phyloP scores from a whole-genome alignment of 2,329 filamentous ascomycete genomes.

The Botryotinia narcissicola region DNA sequence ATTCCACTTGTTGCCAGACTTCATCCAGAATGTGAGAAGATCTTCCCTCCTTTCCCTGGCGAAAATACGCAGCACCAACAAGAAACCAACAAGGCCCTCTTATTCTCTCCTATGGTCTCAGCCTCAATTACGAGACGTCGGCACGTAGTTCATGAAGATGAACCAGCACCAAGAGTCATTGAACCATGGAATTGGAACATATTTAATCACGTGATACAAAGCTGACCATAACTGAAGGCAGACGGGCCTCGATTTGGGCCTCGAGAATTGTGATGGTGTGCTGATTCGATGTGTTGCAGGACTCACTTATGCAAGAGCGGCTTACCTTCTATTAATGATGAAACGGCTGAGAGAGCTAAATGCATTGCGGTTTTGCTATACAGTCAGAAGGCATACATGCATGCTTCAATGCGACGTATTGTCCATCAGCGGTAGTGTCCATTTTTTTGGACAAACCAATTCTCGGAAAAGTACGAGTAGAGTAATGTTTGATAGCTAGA shows the following conservation, averaged over 20 bases:
- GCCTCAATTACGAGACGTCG: background rate
- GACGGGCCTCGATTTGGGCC: constrained; percentile 20
- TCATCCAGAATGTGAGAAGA: background rate
- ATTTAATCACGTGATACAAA: constrained; percentile 10
- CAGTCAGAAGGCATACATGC: background rate
- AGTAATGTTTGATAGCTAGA: background rate
- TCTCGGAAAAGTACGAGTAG: background rate
- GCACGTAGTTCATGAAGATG: background rate
- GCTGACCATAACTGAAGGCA: constrained; percentile 15
- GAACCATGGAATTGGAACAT: constrained; percentile 7
- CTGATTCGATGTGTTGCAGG: constrained; percentile 8
- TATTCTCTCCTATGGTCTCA: background rate
- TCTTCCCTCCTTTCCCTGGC: constrained; percentile 1
- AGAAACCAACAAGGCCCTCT: background rate
- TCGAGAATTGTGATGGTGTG: constrained; percentile 6
- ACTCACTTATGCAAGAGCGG: background rate
- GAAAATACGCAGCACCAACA: background rate
- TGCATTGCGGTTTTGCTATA: background rate
- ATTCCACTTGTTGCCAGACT: background rate
- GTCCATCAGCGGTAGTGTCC: background rate
- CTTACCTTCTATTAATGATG: background rate
- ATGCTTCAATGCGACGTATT: background rate
- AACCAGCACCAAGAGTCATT: background rate
- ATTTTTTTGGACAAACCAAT: background rate
- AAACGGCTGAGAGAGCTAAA: constrained; percentile 2